Evolutionary conservation across 1,139 yeast species (phyloP), one percentile per base, ranked within the genome.

Genomic region (Blastobotrys persicus): DNA sequence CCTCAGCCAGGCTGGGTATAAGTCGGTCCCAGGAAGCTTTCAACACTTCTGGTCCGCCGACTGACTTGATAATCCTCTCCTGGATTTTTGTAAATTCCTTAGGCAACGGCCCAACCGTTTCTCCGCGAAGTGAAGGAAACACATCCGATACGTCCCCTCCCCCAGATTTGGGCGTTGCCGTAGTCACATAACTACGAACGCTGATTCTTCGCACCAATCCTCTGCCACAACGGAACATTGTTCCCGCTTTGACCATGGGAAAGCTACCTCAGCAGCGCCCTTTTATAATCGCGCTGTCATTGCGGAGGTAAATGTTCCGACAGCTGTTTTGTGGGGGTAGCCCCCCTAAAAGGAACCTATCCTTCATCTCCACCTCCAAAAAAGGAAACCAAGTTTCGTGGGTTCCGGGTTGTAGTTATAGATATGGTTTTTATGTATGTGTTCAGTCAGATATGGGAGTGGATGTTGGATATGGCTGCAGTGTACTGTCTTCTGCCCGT

Each of bases 11-110:
- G 12, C 54, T 57, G 9, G 45, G 47, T 32, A 66, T 57, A 28
- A 69, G 57, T 18, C 70, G 57, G 6, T 57, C 39, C 71, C 72
- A 60, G 9, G 58, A 59, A n/a, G 60, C 59, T 16, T 49, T 60
- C 20, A 59, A 53, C 17, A 60, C 54, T 2, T 60, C 62, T 20
- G 59, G 64, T 3, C 58, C 58, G 20, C 66, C 63, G 9, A 9
- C 28, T 6, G 28, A 5, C 17, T 56, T 53, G 34, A 67, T 51
- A 28, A 67, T 47, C 20, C 53, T 40, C 45, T 59, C 54, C 55
- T 70, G 69, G 32, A 68, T 48, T 2, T 61, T 57, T 2, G 56
- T 53, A 43, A 55, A 59, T 19, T 52, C 46, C n/a, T 35, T 46
- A 4, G 56, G 55, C 32, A 56, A 47, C 1, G 57, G 56, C 11